phyloP scores from a whole-genome alignment of 352 stramenopile genomes.

The Globisporangium ultimum region DNA sequence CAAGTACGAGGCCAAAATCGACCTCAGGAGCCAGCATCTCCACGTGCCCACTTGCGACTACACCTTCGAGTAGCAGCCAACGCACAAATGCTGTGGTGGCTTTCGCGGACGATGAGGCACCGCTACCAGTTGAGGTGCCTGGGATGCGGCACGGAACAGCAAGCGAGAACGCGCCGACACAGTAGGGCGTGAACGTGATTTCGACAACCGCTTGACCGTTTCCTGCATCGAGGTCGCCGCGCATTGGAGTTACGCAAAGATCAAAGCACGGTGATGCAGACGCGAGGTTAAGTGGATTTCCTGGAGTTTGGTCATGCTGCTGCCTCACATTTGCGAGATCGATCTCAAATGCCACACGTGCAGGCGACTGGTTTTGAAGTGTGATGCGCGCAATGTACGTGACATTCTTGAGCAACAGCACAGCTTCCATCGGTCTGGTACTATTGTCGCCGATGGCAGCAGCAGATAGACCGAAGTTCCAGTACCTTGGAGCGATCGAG shows the following conservation, averaged over 20 bases:
- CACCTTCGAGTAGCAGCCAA: slow-evolving; percentile 53
- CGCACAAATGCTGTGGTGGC: slow-evolving; percentile 26
- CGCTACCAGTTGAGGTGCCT: background rate
- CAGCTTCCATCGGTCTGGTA: background rate
- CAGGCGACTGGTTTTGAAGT: slow-evolving; percentile 33
- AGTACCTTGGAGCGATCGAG: slow-evolving; percentile 11
- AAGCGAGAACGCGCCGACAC: slow-evolving; percentile 40
- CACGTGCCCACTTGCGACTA: slow-evolving; percentile 35
- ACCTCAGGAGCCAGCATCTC: slow-evolving; percentile 47
- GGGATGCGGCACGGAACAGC: slow-evolving; percentile 38
- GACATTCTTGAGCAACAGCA: slow-evolving; percentile 2
- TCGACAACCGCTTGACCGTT: slow-evolving; percentile 12
- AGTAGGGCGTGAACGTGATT: slow-evolving; percentile 41
- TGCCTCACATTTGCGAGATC: slow-evolving; percentile 6
- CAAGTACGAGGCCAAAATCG: slow-evolving; percentile 74
- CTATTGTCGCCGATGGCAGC: background rate
- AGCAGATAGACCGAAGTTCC: slow-evolving; percentile 5
- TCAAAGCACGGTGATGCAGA: slow-evolving; percentile 17
- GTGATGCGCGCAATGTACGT: slow-evolving; percentile 10
- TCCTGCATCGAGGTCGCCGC: slow-evolving; percentile 20
- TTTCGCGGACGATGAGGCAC: too few species aligned
- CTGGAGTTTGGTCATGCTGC: background rate
- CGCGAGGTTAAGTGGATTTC: too few species aligned
- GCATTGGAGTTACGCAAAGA: slow-evolving; percentile 17
- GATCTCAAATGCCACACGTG: slow-evolving; percentile 22